A percentile compares a stretch with the other conserved stretches of the same genome.
These are phyloP conservation scores for Aspergillus quadricinctus DNA, from an alignment of 2,329 filamentous ascomycete species.

Conservation along the genomic window DNA sequence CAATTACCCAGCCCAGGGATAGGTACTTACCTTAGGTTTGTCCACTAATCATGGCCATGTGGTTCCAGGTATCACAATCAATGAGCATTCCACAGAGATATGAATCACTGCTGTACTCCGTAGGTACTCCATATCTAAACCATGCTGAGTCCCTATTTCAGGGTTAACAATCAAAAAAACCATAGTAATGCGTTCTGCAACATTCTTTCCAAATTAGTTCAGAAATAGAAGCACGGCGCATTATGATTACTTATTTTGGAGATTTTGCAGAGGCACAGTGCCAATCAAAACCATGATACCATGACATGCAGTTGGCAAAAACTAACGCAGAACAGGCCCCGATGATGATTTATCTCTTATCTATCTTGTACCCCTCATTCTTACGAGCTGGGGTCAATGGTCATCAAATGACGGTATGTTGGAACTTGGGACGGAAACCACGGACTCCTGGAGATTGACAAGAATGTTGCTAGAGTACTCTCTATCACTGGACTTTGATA, in stretches of 20 bases:
- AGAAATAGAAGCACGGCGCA: neutral
- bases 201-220: neutral
- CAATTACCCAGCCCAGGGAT: neutral
- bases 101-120: neutral
- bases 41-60: conserved; percentile 8
- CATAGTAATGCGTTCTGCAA: neutral
- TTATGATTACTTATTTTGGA: neutral
- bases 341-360: neutral
- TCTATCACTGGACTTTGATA: neutral
- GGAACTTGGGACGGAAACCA: neutral
- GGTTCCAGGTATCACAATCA: conserved; percentile 6
- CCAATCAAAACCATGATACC: neutral
- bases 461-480: too few species aligned
- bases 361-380: neutral
- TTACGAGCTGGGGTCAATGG: neutral
- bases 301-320: neutral
- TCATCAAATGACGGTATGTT: too few species aligned
- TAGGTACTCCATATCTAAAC: neutral
- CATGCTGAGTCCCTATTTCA: neutral
- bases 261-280: neutral
- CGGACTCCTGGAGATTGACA: neutral
- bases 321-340: neutral
- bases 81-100: neutral
- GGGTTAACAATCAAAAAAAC: neutral
- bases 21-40: neutral